Conservation (phyloP, 2,329 filamentous ascomycete species). For the Ceratocystis destructans region DNA sequence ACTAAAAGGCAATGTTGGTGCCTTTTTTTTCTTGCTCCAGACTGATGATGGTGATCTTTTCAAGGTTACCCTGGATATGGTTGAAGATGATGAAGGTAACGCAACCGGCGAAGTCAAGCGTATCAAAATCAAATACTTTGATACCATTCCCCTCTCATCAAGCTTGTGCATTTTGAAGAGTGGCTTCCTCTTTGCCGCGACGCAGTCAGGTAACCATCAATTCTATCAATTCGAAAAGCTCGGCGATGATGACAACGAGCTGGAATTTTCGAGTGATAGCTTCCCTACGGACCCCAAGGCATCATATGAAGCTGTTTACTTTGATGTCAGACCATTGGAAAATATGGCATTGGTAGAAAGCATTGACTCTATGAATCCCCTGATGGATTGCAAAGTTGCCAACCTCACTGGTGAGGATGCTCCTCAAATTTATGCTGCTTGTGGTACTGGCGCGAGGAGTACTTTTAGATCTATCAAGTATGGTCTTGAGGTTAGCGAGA, state of each 20-base stretch:
- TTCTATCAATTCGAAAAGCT: constrained; percentile 97
- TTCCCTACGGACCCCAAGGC: constrained; percentile 64
- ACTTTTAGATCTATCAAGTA: constrained; percentile 87
- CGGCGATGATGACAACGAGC: constrained; percentile 85
- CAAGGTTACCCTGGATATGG: constrained; percentile 88
- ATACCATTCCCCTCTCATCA: constrained; percentile 79
- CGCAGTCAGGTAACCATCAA: constrained; percentile 82
- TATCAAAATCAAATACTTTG: constrained; percentile 93
- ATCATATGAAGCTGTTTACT: constrained; percentile 66
- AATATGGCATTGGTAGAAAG: constrained; percentile 77
- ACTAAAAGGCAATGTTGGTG: constrained; percentile 64
- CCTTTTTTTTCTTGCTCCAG: constrained; percentile 94
- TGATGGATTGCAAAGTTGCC: constrained; percentile 81
- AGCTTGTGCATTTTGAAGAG: constrained; percentile 89
- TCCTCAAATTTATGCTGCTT: constrained; percentile 89
- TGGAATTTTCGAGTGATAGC: constrained; percentile 70
- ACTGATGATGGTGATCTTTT: constrained; percentile 97
- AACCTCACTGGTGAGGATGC: constrained; percentile 88
- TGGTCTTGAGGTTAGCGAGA: constrained; percentile 82
- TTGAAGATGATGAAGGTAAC: constrained; percentile 63
- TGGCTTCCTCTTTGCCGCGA: constrained; percentile 84
- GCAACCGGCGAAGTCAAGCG: constrained; percentile 67
- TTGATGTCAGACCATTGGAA: constrained; percentile 63
- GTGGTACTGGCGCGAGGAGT: constrained; percentile 76
- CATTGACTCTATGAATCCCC: constrained; percentile 77